Conservation (phyloP, 2,329 filamentous ascomycete species). For the Aspergillus sp. region DNA sequence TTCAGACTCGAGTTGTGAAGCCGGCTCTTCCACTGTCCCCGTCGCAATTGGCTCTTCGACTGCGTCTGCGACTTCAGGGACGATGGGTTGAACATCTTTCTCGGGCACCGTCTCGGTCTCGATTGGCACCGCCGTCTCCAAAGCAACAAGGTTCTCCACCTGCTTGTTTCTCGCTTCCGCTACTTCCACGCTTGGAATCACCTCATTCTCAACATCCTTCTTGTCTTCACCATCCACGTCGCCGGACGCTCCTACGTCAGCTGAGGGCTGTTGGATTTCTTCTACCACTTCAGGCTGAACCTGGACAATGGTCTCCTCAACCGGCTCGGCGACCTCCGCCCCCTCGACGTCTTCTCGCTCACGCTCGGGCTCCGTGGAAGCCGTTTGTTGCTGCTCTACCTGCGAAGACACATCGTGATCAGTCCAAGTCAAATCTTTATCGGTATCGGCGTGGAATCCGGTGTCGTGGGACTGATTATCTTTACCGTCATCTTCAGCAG, state of each 20-base stretch:
- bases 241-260: conserved; percentile 11
- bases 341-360: conserved; percentile 33
- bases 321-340: conserved; percentile 22
- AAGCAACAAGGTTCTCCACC: neutral
- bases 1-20: neutral
- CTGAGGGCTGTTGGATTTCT: conserved; percentile 6
- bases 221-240: conserved; percentile 7
- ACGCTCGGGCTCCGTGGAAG: conserved; percentile 37
- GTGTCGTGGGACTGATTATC: conserved; percentile 50
- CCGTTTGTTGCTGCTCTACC: conserved; percentile 45
- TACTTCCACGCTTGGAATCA: neutral
- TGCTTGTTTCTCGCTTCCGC: conserved; percentile 1
- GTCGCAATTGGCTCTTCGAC: neutral
- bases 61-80: neutral
- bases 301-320: conserved; percentile 6
- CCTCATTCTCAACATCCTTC: neutral
- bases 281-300: conserved; percentile 7
- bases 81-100: neutral
- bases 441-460: conserved; percentile 40
- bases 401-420: conserved; percentile 50
- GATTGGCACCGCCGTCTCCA: neutral
- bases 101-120: conserved; percentile 2
- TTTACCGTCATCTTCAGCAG: conserved; percentile 51
- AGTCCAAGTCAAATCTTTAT: conserved; percentile 49
- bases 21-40: conserved; percentile 21